Base-by-base conservation (phyloP, 331 rosid species). In the Quercus lobata region DNA sequence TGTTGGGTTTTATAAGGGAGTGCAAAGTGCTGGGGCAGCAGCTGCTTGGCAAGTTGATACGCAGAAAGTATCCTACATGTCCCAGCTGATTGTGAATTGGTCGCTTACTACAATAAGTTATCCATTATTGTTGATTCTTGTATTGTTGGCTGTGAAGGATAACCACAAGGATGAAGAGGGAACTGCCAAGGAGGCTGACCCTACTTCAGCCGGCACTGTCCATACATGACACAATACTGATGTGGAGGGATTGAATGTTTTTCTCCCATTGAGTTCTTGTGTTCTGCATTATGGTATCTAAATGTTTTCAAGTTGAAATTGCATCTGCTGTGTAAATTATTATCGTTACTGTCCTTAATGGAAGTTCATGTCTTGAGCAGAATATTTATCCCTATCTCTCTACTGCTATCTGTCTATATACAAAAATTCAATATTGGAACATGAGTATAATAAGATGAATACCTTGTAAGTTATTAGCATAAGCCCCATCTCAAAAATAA, bases 11-110 rank as follows among this genome's bases (percentile, higher is more conserved):
- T 95, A 91, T 11, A 96, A 91, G 82, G 99, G 99, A 17, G 76
- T 93, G 65, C 99, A 96, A 56, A 96, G 99, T 84, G 99, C 99
- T 6, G 99, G 99, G n/a, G 99, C 91, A 1, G 99, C 97, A 24
- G 92, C 90, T 35, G 99, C 99, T n/a, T 96, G 98, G 98, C 97
- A 91, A 84, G 85, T 89, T 21, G 99, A 93, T 73, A 75, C 82
- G 53, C 91, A 1, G 17, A 82, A 77, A 4, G 88, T 87, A 15
- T 86, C 97, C 5, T 83, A 83, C 32, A 74, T 86, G 83, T 1
- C 78, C 15, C 98, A 96, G 61, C 80, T 96, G 87, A 78, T 90
- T 66, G 84, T 85, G 75, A 96, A 93, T 61, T 91, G 94, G 96
- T 83, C 71, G 1, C 89, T 93, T 1, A 91, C 97, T 11, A 82